phyloP scores from a whole-genome alignment of 306 rosid species.

The Fagus sylvatica region DNA sequence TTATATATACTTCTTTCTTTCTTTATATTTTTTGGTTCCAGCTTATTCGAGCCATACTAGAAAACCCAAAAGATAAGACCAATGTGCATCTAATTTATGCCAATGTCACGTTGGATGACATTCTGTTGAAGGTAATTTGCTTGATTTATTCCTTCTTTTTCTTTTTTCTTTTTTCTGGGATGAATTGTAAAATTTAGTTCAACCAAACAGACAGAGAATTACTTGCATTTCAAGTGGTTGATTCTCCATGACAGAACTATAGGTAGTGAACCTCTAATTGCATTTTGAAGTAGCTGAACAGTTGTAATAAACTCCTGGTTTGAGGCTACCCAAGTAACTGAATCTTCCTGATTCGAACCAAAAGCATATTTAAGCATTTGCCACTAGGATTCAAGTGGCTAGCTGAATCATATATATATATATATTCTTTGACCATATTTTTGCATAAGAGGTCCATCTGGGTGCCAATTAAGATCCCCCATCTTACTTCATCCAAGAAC shows the following conservation, averaged over 20 bases:
- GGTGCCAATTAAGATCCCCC: too few species aligned
- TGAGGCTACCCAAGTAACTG: background rate
- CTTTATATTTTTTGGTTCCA: slow-evolving; percentile 8
- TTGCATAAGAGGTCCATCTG: too few species aligned
- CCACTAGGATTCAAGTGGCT: too few species aligned
- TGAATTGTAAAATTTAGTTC: background rate
- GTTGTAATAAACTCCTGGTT: background rate
- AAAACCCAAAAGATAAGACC: slow-evolving; percentile 67
- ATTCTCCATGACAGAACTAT: background rate
- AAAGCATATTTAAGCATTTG: background rate
- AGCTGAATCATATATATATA: too few species aligned
- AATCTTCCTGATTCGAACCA: background rate
- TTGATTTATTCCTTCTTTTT: background rate
- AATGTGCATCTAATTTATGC: slow-evolving; percentile 60
- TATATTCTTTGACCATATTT: too few species aligned
- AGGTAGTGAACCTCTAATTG: background rate
- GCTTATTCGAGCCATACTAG: slow-evolving; percentile 68
- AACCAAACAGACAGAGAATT: background rate
- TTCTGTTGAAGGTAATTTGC: slow-evolving; percentile 45
- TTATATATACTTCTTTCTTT: background rate
- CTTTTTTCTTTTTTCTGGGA: background rate
- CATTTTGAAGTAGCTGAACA: background rate
- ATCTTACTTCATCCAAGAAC: too few species aligned
- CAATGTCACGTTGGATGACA: slow-evolving; percentile 67
- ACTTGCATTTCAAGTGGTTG: background rate